Base-by-base conservation (phyloP, 805 yeast genomes). In the Komagataella mondaviorum region DNA sequence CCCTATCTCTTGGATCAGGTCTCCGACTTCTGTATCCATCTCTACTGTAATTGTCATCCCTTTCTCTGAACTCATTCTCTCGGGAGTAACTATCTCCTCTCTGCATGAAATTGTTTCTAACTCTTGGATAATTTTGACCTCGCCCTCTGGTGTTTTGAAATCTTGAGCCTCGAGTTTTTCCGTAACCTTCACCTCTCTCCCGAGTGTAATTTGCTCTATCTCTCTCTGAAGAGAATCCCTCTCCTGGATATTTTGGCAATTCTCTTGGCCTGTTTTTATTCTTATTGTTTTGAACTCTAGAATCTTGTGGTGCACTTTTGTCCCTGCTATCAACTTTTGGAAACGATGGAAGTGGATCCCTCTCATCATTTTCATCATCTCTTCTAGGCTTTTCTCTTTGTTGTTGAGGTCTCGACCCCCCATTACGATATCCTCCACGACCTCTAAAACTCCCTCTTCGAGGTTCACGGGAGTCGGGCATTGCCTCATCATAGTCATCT, bases 61-160 rank as follows among this genome's bases (percentile, higher is more conserved):
- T 47, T 7, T 48, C 52, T 24, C 45, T 49, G 49, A 12, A 30
- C 22, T 46, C 52, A 43, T 43, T 49, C 18, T 14, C 20, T 18
- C 49, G 20, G 46, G 45, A 39, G 10, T 22, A 14, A 12, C 36
- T 49, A 45, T 49, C 10, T 44, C 48, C 39, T 44, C 50, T 45
- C 48, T 47, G 49, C 10, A 4, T 48, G 6, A 6, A 45, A 10
- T 12, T 3, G 48, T 20, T 30, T 44, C 51, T 49, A n/a, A 16
- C 48, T 17, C 44, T 48, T 3, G 24, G 23, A 30, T 39, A 23
- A 24, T 49, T 44, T 8, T 45, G 36, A 45, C 49, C 51, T 8
- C 48, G 22, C 3, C 45, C 45, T 12, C 30, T 48, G 17, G 45
- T 14, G 39, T 30, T 30, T 30, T 30, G 39, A 30, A 10, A 30